Percentiles rank a stretch among this genome's conserved stretches.
Evolutionary conservation across 1,284 basidiomycete species (phyloP).

Genomic region (Cutaneotrichosporon cutaneum): DNA sequence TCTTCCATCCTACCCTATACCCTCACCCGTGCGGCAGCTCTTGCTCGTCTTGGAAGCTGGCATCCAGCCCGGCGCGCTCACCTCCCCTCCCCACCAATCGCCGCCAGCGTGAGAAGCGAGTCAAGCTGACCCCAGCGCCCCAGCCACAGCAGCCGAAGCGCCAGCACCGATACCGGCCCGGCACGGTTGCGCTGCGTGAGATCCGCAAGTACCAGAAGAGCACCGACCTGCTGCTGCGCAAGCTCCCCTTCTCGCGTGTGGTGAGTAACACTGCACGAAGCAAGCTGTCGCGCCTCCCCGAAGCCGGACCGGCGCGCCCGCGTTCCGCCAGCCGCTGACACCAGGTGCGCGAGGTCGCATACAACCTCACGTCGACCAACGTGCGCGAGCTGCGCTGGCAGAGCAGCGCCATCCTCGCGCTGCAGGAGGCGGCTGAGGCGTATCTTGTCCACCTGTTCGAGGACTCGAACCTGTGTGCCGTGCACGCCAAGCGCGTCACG

Average conservation of each 20-base stretch:
- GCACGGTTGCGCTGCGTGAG: conserved; percentile 83
- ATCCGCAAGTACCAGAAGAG: conserved; percentile 91
- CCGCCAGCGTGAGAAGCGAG: too few relatives aligned
- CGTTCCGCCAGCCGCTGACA: too few relatives aligned
- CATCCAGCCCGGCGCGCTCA: too few relatives aligned
- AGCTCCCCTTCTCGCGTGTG: conserved; percentile 85
- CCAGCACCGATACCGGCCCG: conserved; percentile 67
- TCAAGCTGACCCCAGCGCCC: background rate
- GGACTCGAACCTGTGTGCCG: conserved; percentile 92
- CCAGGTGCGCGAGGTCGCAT: conserved; percentile 87
- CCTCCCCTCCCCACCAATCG: background rate
- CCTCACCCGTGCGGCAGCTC: too few relatives aligned
- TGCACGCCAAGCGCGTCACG: conserved; percentile 97
- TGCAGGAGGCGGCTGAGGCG: conserved; percentile 94
- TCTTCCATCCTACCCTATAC: background rate
- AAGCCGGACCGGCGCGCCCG: too few relatives aligned
- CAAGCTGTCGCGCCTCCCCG: too few relatives aligned
- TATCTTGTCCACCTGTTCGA: conserved; percentile 92
- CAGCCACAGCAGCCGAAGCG: background rate
- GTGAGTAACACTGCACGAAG: conserved; percentile 67
- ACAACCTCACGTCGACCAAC: conserved; percentile 76
- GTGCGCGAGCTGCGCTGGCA: conserved; percentile 80
- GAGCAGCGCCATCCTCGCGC: conserved; percentile 78
- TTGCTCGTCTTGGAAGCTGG: too few relatives aligned
- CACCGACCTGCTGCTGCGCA: conserved; percentile 81